These are phyloP conservation scores for Euphorbia celastroides DNA, from an alignment of 441 rosid species.

Conservation along the genomic window DNA sequence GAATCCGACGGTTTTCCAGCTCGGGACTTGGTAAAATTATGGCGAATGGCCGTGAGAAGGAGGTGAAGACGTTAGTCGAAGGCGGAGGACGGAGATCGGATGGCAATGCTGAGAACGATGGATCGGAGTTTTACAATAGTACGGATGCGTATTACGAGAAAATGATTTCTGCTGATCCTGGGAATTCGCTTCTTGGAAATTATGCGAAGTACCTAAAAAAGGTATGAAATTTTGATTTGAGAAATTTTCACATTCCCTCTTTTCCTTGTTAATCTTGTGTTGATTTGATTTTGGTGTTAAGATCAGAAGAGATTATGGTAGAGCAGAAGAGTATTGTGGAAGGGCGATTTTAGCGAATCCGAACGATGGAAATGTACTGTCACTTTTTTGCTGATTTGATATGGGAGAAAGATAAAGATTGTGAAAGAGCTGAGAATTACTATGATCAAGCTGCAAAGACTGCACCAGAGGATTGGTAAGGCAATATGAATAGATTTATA, in stretches of 20 bases:
- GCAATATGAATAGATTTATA: not conserved
- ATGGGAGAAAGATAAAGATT: slow-evolving; percentile 43
- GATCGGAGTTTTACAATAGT: slow-evolving; percentile 35
- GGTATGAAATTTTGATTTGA: slow-evolving; percentile 20
- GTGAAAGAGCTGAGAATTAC: slow-evolving; percentile 42
- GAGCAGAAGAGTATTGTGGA: slow-evolving; percentile 56
- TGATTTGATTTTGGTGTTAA: slow-evolving; percentile 6
- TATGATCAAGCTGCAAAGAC: slow-evolving; percentile 43
- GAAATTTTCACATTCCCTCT: not conserved
- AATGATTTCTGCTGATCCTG: slow-evolving; percentile 47
- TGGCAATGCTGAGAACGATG: slow-evolving; percentile 30
- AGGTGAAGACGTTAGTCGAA: slow-evolving; percentile 24
- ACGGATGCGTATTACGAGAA: slow-evolving; percentile 47
- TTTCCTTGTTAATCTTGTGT: not conserved
- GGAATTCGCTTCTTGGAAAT: slow-evolving; percentile 52
- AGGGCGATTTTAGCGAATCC: slow-evolving; percentile 57
- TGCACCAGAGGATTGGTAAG: slow-evolving; percentile 57
- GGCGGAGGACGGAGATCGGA: slow-evolving; percentile 19
- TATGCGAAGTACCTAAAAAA: slow-evolving; percentile 64
- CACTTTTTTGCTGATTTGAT: slow-evolving; percentile 54
- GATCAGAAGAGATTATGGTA: slow-evolving; percentile 45
- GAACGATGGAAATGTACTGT: slow-evolving; percentile 42
- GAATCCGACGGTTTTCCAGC: slow-evolving; percentile 31
- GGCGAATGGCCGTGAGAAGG: slow-evolving; percentile 14
- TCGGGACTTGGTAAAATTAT: slow-evolving; percentile 37